Percentiles rank a stretch among this genome's conserved stretches.
phyloP scores from a whole-genome alignment of 495 filamentous ascomycete genomes.

The Extremus antarcticus region DNA sequence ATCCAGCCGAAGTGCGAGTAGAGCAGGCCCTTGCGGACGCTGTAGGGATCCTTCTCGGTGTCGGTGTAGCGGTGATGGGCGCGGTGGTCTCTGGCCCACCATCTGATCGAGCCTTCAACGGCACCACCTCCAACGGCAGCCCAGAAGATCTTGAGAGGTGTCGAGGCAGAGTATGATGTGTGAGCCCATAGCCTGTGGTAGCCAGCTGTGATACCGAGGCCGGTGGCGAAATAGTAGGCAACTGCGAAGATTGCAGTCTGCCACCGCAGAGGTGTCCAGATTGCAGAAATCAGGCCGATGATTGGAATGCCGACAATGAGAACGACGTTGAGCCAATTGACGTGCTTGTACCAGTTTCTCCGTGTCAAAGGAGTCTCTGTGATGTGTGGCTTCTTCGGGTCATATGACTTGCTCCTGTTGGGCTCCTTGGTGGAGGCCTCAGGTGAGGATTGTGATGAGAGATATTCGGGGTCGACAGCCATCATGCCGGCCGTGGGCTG shows the following conservation, averaged over 20 bases:
- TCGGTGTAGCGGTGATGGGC: conserved; percentile 99
- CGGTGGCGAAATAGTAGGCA: conserved; percentile 84
- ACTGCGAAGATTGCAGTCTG: conserved; percentile 76
- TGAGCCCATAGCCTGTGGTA: conserved; percentile 86
- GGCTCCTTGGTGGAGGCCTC: conserved; percentile 27
- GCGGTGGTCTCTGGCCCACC: conserved; percentile 95
- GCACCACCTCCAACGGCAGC: conserved; percentile 87
- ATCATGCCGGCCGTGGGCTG: conserved; percentile 27
- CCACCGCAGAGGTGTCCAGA: conserved; percentile 67
- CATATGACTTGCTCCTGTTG: conserved; percentile 30
- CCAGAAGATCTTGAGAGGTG: conserved; percentile 84
- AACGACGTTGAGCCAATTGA: conserved; percentile 73
- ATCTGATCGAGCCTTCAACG: conserved; percentile 90
- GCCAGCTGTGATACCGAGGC: conserved; percentile 78
- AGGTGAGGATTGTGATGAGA: conserved; percentile 26
- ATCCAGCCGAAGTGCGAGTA: conserved; percentile 90
- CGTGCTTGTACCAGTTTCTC: conserved; percentile 89
- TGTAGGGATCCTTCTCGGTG: conserved; percentile 98
- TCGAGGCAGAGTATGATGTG: conserved; percentile 79
- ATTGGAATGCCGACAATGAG: conserved; percentile 81
- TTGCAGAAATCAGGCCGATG: conserved; percentile 60
- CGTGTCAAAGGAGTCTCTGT: conserved; percentile 56
- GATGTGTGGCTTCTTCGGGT: conserved; percentile 39
- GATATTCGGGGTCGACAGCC: conserved; percentile 28
- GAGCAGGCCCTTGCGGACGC: conserved; percentile 90